Percentiles rank a stretch among this genome's conserved stretches.
These are phyloP conservation scores for Acanthamoeba royreba DNA, from an alignment of 208 protist genomes.

Conservation along the genomic window DNA sequence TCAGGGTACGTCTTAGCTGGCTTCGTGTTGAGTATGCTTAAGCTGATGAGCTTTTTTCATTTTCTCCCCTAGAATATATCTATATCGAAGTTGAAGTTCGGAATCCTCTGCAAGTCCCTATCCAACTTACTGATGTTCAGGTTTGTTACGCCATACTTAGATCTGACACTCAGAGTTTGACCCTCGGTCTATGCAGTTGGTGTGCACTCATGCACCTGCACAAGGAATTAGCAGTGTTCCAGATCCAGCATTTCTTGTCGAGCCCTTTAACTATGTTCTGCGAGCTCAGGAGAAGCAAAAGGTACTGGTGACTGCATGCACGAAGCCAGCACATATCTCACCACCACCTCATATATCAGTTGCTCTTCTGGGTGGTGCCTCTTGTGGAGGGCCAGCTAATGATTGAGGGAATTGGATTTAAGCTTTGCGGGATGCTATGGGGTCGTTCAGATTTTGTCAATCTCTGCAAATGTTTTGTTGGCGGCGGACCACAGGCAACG, in stretches of 20 bases:
- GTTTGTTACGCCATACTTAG: too few relatives aligned
- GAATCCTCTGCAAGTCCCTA: not conserved
- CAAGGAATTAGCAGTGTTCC: not conserved
- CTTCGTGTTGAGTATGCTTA: too few relatives aligned
- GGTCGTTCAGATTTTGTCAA: not conserved
- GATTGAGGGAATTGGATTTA: not conserved
- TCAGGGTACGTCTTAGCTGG: not conserved
- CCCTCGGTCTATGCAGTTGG: too few relatives aligned
- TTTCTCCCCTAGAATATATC: conserved; percentile 20
- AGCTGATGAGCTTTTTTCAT: too few relatives aligned
- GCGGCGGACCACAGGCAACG: too few relatives aligned
- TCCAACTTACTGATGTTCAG: not conserved
- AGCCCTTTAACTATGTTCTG: conserved; percentile 1
- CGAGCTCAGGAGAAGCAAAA: not conserved
- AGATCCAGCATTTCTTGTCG: not conserved
- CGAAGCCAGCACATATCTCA: not conserved
- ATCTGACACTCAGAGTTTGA: too few relatives aligned
- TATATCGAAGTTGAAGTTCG: conserved; percentile 11
- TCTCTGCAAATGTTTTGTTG: not conserved
- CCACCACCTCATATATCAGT: not conserved
- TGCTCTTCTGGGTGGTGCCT: conserved; percentile 3
- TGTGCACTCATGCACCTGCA: not conserved
- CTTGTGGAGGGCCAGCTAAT: not conserved
- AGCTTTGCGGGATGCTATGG: conserved; percentile 1
- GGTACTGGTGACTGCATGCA: not conserved